Evolutionary conservation across 2,329 filamentous ascomycete genomes (phyloP).

Genomic region (Thelonectria blattea): DNA sequence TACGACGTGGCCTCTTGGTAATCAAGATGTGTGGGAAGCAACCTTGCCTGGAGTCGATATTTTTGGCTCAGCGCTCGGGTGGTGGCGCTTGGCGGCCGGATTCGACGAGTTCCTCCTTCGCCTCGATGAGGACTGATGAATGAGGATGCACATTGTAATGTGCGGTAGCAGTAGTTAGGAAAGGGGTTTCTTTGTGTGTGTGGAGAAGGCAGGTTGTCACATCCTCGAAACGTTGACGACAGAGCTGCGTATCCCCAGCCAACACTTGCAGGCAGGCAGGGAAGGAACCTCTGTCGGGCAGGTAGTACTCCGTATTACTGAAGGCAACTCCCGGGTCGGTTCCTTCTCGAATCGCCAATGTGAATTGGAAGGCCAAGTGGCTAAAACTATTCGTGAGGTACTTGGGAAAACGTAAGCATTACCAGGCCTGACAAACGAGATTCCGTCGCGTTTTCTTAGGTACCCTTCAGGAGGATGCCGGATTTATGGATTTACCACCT

Average conservation of each 20-base stretch:
- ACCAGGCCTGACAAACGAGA: background rate
- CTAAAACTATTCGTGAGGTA: background rate
- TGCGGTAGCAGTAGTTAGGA: background rate
- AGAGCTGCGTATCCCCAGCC: background rate
- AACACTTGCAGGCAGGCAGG: background rate
- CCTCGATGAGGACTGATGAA: background rate
- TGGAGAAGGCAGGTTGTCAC: background rate
- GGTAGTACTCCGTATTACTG: no score
- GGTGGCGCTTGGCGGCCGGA: constrained; percentile 1
- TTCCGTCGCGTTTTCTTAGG: no score
- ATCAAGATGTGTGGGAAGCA: constrained; percentile 7
- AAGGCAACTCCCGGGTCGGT: no score
- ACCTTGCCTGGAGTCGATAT: background rate
- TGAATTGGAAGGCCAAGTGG: background rate
- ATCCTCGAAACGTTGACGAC: background rate
- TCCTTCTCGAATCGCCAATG: no score
- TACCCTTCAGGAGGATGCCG: background rate
- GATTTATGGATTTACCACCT: constrained; percentile 20
- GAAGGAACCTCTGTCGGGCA: no score
- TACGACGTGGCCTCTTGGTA: constrained; percentile 22
- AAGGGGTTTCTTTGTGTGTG: background rate
- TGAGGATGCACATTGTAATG: background rate
- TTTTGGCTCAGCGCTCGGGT: background rate
- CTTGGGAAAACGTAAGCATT: background rate
- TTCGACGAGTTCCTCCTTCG: background rate